phyloP scores from a whole-genome alignment of 2,329 filamentous ascomycete species.

The Aureobasidium namibiae region DNA sequence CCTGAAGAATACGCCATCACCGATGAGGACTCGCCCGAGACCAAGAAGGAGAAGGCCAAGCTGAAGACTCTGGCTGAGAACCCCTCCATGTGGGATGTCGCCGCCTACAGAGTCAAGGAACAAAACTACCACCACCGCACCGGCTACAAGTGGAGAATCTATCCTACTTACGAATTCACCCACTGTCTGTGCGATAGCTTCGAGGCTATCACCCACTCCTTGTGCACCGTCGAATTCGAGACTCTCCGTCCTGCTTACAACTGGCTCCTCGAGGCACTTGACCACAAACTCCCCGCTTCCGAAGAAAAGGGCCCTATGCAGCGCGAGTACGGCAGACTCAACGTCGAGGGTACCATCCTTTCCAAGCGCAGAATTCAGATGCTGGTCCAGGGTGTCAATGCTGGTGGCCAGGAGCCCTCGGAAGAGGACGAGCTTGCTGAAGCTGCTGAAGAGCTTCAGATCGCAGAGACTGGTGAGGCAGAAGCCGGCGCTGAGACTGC shows the following conservation, averaged over 20 bases:
- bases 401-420: conserved; percentile 19
- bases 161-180: conserved; percentile 84
- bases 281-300: conserved; percentile 61
- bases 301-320: conserved; percentile 66
- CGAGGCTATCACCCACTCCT: conserved; percentile 81
- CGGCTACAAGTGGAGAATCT: conserved; percentile 79
- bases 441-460: conserved; percentile 31
- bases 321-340: conserved; percentile 73
- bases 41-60: conserved; percentile 27
- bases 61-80: conserved; percentile 54
- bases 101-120: conserved; percentile 77
- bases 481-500: conserved; percentile 20
- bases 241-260: conserved; percentile 81
- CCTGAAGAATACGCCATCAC: conserved; percentile 27
- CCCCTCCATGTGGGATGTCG: conserved; percentile 93
- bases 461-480: conserved; percentile 34
- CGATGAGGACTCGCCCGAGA: conserved; percentile 24
- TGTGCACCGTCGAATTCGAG: conserved; percentile 91
- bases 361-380: conserved; percentile 78
- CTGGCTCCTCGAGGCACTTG: conserved; percentile 74
- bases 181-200: conserved; percentile 90
- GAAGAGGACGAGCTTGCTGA: conserved; percentile 23
- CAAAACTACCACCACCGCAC: conserved; percentile 70
- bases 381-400: conserved; percentile 59
- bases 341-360: conserved; percentile 74